These are phyloP conservation scores for Pichia nanzhaoensis DNA, from an alignment of 805 yeast species.

Conservation along the genomic window DNA sequence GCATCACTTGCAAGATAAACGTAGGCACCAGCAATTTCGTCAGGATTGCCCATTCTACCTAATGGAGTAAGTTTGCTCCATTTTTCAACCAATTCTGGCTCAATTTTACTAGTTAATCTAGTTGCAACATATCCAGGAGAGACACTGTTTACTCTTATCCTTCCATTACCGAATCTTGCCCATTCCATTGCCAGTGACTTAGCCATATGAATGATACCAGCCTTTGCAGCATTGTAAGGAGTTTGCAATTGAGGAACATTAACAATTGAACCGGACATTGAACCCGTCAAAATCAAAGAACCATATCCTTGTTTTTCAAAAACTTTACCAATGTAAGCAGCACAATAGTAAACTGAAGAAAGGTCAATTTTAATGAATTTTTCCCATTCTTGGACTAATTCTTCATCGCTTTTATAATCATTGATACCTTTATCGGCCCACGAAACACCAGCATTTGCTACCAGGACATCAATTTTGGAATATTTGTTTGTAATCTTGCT, in stretches of 20 bases:
- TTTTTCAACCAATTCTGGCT: conserved; percentile 36
- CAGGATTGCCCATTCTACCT: conserved; percentile 70
- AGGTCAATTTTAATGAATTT: conserved; percentile 69
- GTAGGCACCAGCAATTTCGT: conserved; percentile 75
- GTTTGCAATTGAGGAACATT: conserved; percentile 86
- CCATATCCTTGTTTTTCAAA: conserved; percentile 73
- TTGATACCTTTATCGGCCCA: conserved; percentile 64
- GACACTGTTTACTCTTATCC: conserved; percentile 67
- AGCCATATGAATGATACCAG: conserved; percentile 70
- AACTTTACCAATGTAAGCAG: conserved; percentile 64
- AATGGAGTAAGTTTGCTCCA: conserved; percentile 54
- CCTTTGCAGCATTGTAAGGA: conserved; percentile 80
- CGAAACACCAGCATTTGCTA: conserved; percentile 54
- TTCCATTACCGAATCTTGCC: conserved; percentile 61
- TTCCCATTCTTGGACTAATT: conserved; percentile 55
- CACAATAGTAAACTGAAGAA: conserved; percentile 74
- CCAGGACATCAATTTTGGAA: conserved; percentile 35
- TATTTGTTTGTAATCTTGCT: conserved; percentile 27
- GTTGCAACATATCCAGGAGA: conserved; percentile 86
- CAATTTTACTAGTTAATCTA: conserved; percentile 48
- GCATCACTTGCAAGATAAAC: conserved; percentile 77
- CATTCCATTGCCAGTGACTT: conserved; percentile 81
- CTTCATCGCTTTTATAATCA: conserved; percentile 33
- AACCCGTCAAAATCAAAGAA: conserved; percentile 76
- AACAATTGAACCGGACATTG: conserved; percentile 84